A percentile compares a stretch with the other conserved stretches of the same genome.
phyloP scores from a whole-genome alignment of 2,329 filamentous ascomycete genomes.

The Microsporum audouinii region DNA sequence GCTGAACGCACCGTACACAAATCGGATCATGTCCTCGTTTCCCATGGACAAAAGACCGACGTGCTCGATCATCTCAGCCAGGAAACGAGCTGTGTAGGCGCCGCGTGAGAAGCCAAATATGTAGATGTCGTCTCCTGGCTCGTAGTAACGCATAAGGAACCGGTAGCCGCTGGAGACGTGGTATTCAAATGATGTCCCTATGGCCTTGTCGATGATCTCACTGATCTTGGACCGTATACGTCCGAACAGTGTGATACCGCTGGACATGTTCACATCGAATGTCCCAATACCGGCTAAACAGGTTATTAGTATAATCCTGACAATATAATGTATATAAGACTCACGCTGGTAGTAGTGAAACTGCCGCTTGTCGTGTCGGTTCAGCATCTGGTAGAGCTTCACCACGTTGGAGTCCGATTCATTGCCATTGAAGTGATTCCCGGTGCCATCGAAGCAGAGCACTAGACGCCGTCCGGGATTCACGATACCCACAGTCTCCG shows the following conservation, averaged over 20 bases:
- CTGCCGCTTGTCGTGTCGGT: constrained; percentile 19
- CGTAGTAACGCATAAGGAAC: constrained; percentile 46
- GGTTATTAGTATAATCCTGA: not conserved
- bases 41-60: constrained; percentile 41
- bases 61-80: constrained; percentile 42
- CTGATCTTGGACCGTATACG: constrained; percentile 12
- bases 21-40: constrained; percentile 45
- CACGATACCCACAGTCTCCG: not conserved
- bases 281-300: constrained; percentile 15
- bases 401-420: constrained; percentile 45
- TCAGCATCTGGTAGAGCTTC: constrained; percentile 37
- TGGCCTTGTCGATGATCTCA: constrained; percentile 12
- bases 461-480: constrained; percentile 12
- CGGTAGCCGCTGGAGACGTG: constrained; percentile 45
- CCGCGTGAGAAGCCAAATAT: constrained; percentile 46
- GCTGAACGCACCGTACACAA: constrained; percentile 32
- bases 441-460: constrained; percentile 21
- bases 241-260: constrained; percentile 8
- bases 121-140: constrained; percentile 41
- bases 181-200: constrained; percentile 33
- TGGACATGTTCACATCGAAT: constrained; percentile 9
- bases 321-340: not conserved
- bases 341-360: constrained; percentile 18
- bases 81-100: constrained; percentile 44
- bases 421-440: constrained; percentile 20